phyloP scores from a whole-genome alignment of 371 early-diverging fungal genomes.

The Mucor indicus region DNA sequence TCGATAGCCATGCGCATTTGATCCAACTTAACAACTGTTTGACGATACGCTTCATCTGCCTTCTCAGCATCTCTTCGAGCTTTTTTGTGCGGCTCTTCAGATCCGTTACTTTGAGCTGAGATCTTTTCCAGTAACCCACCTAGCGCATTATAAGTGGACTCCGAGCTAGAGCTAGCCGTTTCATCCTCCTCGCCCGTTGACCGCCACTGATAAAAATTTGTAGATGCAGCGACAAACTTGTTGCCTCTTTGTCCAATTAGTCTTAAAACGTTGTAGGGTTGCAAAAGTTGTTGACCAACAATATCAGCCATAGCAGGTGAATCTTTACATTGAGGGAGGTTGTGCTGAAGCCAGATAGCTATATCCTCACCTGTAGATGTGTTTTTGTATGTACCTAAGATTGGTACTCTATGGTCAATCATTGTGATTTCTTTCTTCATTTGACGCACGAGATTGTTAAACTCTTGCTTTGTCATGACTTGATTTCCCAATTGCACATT shows the following conservation, averaged over 20 bases:
- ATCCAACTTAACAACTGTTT: conserved; percentile 61
- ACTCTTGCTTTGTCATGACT: conserved; percentile 26
- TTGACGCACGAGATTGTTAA: conserved; percentile 30
- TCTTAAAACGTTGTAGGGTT: conserved; percentile 59
- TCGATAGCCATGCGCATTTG: conserved; percentile 68
- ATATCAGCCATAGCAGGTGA: conserved; percentile 63
- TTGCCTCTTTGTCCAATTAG: conserved; percentile 72
- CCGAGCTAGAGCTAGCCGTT: conserved; percentile 5
- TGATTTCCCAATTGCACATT: conserved; percentile 31
- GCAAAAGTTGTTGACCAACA: conserved; percentile 70
- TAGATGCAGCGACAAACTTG: conserved; percentile 61
- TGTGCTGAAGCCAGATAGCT: conserved; percentile 68
- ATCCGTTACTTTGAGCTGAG: conserved; percentile 8
- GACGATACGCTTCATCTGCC: conserved; percentile 62
- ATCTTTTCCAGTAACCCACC: conserved; percentile 35
- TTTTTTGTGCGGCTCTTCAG: conserved; percentile 46
- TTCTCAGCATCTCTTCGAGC: conserved; percentile 62
- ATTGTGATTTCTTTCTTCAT: conserved; percentile 61
- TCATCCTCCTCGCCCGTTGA: conserved; percentile 30
- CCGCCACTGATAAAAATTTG: conserved; percentile 73
- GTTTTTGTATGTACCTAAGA: conserved; percentile 67
- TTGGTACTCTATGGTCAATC: conserved; percentile 65
- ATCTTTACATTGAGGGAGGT: conserved; percentile 58
- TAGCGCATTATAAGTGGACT: conserved; percentile 12
- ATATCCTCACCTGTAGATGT: conserved; percentile 70